Evolutionary conservation across 441 rosid genomes (phyloP), one percentile per base, ranked within the genome.

Genomic region (Eutrema salsugineum): DNA sequence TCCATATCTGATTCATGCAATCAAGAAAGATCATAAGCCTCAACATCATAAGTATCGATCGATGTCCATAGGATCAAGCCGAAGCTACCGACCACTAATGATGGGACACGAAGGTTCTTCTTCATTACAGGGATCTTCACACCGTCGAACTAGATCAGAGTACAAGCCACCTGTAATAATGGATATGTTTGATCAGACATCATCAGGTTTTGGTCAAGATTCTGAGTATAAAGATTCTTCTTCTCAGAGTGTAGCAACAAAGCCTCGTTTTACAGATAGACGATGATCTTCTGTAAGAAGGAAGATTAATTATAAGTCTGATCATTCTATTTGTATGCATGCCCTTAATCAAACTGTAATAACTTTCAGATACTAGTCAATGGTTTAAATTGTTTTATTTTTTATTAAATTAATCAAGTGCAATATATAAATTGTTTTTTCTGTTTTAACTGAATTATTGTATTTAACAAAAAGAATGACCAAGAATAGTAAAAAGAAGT

Each of bases 1-100:
- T 58, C 91, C 94, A 20, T 89, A 54, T 61, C 50, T 89, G 39
- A 40, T 87, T 15, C 86, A 78, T 58, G 85, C 83, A 38, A 68
- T 89, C 53, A 83, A 82, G 84, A 87, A 78, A 68, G 71, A 64
- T 40, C 83, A 85, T 2, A 85, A 27, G 63, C 86, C 77, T 75
- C 72, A 79, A 1, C 27, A 62, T 14, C 33, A 72, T 27, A 72
- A 40, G 70, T 55, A 70, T 64, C 63, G 82, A 71, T 83, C 82
- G n/a, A 44, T 79, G 11, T 84, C 88, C 15, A 70, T 15, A 3
- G 87, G 85, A 32, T 87, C 94, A 1, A 77, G 72, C 79, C 81
- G 76, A 16, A 80, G 94, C 82, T 83, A 87, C 83, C 85, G 83
- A 73, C 75, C 85, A 66, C 56, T 87, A 15, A 49, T 66, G 1